Evolutionary conservation across 164 flowering plant species (phyloP).

Genomic region (Vitis amurensis): DNA sequence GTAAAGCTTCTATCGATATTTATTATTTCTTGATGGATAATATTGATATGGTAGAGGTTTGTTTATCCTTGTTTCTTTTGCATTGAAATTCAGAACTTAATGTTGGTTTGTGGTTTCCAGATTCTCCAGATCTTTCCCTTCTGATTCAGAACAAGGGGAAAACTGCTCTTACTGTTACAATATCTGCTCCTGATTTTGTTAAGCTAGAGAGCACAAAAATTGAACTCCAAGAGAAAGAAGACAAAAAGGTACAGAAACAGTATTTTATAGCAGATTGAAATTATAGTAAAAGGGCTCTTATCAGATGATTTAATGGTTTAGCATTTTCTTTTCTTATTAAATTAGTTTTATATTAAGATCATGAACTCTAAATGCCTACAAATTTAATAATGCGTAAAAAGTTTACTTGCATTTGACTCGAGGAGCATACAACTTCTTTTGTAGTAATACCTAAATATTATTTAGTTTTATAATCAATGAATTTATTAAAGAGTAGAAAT

Average conservation of each 20-base stretch:
- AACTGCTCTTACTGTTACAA: conserved; percentile 34
- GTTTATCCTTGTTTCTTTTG: background rate
- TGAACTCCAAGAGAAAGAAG: conserved; percentile 44
- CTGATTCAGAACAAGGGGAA: conserved; percentile 74
- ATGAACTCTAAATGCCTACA: too few relatives aligned
- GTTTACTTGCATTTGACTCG: too few relatives aligned
- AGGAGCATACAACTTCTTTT: too few relatives aligned
- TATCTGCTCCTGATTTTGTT: conserved; percentile 63
- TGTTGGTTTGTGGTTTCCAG: conserved; percentile 29
- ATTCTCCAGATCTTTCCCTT: conserved; percentile 70
- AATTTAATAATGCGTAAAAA: too few relatives aligned
- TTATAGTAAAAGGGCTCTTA: background rate
- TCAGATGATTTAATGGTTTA: background rate
- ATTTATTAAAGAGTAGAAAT: too few relatives aligned
- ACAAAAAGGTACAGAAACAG: conserved; percentile 45
- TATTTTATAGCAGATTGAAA: background rate
- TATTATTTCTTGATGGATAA: too few relatives aligned
- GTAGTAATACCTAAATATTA: too few relatives aligned
- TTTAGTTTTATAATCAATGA: too few relatives aligned
- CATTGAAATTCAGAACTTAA: conserved; percentile 1
- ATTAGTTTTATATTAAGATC: too few relatives aligned
- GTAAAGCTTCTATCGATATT: too few relatives aligned
- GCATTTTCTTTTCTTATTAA: too few relatives aligned
- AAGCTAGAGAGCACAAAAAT: conserved; percentile 44
- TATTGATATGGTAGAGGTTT: too few relatives aligned